phyloP scores from a whole-genome alignment of 1,284 basidiomycete species.

The Irpex sp. region DNA sequence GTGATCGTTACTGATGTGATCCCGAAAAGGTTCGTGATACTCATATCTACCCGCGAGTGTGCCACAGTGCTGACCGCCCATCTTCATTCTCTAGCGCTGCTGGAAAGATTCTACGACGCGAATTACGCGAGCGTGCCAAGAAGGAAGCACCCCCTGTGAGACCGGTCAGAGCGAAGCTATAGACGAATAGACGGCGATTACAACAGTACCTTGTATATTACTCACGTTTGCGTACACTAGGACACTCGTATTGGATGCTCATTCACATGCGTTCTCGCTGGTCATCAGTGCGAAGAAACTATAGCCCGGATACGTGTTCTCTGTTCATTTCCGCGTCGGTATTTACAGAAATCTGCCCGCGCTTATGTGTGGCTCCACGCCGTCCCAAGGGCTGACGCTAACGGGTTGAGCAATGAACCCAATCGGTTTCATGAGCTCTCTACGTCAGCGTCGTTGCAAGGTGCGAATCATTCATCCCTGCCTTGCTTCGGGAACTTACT shows the following conservation, averaged over 20 bases:
- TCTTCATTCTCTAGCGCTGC: conserved; percentile 44
- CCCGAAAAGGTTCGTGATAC: conserved; percentile 57
- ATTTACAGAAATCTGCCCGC: not conserved
- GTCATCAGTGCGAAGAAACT: not conserved
- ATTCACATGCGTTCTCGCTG: not conserved
- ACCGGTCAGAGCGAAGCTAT: conserved; percentile 6
- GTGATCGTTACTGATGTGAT: conserved; percentile 53
- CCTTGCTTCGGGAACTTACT: too few species aligned
- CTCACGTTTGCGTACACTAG: not conserved
- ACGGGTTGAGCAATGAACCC: too few species aligned
- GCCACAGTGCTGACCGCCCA: not conserved
- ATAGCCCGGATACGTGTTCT: not conserved
- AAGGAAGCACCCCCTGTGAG: conserved; percentile 4
- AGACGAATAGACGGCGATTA: not conserved
- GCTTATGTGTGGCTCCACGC: too few species aligned
- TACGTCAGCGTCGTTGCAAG: too few species aligned
- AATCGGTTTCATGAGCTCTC: too few species aligned
- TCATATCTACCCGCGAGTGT: not conserved
- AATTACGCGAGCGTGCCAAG: conserved; percentile 39
- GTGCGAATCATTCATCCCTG: too few species aligned
- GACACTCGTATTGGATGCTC: not conserved
- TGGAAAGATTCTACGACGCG: conserved; percentile 67
- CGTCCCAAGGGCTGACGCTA: too few species aligned
- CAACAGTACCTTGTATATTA: not conserved
- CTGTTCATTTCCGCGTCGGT: not conserved